These are phyloP conservation scores for Naganishia kalamii DNA, from an alignment of 768 basidiomycete species.

Conservation along the genomic window DNA sequence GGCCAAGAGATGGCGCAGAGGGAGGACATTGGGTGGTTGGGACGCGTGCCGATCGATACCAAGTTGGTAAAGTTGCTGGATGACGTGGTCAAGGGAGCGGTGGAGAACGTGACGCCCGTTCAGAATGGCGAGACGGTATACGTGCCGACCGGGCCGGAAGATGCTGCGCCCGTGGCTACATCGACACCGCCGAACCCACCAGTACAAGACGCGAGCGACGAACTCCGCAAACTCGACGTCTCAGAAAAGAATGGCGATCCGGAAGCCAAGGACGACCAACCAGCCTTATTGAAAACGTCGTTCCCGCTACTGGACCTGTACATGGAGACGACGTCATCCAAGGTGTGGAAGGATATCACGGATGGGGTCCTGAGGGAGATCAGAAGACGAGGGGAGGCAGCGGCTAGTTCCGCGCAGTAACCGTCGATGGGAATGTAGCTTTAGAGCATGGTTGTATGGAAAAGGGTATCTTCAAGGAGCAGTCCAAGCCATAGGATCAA, in stretches of 20 bases:
- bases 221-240: conserved; percentile 13
- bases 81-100: conserved; percentile 51
- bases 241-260: conserved; percentile 15
- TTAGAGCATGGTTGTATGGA: too few species aligned
- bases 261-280: conserved; percentile 23
- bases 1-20: conserved; percentile 77
- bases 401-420: background rate
- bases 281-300: background rate
- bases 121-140: background rate
- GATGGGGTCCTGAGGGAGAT: conserved; percentile 27
- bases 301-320: conserved; percentile 62
- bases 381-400: background rate
- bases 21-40: conserved; percentile 70
- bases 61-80: conserved; percentile 82
- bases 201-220: background rate
- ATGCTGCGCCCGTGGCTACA: background rate
- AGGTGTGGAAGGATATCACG: conserved; percentile 61
- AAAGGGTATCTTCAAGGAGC: too few species aligned
- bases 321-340: conserved; percentile 60
- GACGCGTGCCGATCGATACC: conserved; percentile 85
- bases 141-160: conserved; percentile 1
- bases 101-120: conserved; percentile 26
- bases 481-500: too few species aligned
- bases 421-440: background rate
- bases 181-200: background rate